Conservation (phyloP, 2,329 filamentous ascomycete genomes). For the Cladophialophora immunda region DNA sequence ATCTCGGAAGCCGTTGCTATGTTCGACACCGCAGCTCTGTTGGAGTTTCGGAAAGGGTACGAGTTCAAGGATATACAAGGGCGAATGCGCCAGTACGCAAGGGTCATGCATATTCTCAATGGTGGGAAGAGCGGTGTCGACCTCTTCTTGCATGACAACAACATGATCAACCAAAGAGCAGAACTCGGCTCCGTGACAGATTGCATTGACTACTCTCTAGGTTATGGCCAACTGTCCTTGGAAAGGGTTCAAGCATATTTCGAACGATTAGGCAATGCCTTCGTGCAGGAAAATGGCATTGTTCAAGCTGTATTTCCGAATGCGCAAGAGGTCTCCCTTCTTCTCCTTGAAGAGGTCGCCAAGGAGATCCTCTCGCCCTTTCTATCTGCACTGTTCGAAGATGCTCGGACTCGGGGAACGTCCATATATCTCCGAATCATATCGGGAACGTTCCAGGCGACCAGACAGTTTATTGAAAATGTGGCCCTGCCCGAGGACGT, state of each 20-base stretch:
- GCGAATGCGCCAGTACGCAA: conserved; percentile 86
- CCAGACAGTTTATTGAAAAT: conserved; percentile 76
- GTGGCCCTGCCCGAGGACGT: conserved; percentile 70
- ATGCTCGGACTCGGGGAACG: conserved; percentile 78
- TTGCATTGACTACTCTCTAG: conserved; percentile 75
- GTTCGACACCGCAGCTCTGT: conserved; percentile 88
- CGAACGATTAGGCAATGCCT: conserved; percentile 73
- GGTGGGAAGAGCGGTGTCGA: conserved; percentile 81
- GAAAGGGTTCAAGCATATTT: conserved; percentile 86
- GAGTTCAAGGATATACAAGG: conserved; percentile 88
- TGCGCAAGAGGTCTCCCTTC: conserved; percentile 74
- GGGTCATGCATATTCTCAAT: conserved; percentile 83
- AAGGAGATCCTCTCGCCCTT: conserved; percentile 88
- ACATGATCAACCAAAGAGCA: conserved; percentile 77
- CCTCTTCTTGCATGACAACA: conserved; percentile 87
- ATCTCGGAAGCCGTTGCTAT: conserved; percentile 77
- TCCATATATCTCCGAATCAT: conserved; percentile 85
- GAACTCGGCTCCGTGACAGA: conserved; percentile 78
- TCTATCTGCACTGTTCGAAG: conserved; percentile 83
- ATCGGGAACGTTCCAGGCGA: conserved; percentile 87
- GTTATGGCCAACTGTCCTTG: conserved; percentile 71
- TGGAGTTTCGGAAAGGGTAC: conserved; percentile 93
- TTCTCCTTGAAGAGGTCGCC: conserved; percentile 81
- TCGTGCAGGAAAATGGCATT: conserved; percentile 82
- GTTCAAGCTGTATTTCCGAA: conserved; percentile 85